phyloP scores from a whole-genome alignment of 2,329 filamentous ascomycete species.

The Fusarium lyarnte region DNA sequence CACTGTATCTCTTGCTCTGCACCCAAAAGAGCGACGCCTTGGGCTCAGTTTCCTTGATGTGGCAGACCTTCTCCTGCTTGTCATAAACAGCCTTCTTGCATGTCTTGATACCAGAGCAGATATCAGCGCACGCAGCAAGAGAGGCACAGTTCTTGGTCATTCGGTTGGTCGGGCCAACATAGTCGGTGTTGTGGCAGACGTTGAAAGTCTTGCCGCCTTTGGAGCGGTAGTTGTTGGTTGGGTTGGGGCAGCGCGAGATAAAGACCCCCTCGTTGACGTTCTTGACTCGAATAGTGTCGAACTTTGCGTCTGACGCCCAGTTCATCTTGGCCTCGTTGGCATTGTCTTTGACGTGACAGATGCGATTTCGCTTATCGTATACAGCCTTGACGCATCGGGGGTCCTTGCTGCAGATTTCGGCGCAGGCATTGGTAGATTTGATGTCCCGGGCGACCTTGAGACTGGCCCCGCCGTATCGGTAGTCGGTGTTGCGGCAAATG shows the following conservation, averaged over 20 bases:
- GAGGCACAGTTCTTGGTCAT: constrained; percentile 15
- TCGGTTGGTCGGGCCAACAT: not conserved
- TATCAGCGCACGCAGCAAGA: constrained; percentile 27
- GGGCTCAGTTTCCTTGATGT: constrained; percentile 28
- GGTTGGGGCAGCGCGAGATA: constrained; percentile 17
- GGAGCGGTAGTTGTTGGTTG: constrained; percentile 13
- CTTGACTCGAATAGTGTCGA: constrained; percentile 18
- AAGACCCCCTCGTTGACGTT: constrained; percentile 21
- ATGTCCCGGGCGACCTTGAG: constrained; percentile 16
- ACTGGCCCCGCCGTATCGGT: constrained; percentile 15
- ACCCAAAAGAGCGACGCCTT: constrained; percentile 28
- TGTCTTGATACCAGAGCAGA: constrained; percentile 14
- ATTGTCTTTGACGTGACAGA: constrained; percentile 32
- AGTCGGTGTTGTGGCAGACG: constrained; percentile 24
- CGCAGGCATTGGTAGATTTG: constrained; percentile 16
- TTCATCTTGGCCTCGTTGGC: constrained; percentile 11
- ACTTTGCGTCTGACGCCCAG: constrained; percentile 16
- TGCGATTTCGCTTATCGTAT: constrained; percentile 23
- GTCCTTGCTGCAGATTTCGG: constrained; percentile 31
- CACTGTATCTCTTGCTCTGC: constrained; percentile 22
- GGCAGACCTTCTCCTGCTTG: constrained; percentile 31
- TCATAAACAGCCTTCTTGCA: constrained; percentile 37
- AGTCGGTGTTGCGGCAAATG: constrained; percentile 30
- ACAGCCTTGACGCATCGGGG: constrained; percentile 29
- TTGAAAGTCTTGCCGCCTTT: constrained; percentile 7